These are phyloP conservation scores for Trichoderma asperellum DNA, from an alignment of 2,329 filamentous ascomycete genomes.

Conservation along the genomic window DNA sequence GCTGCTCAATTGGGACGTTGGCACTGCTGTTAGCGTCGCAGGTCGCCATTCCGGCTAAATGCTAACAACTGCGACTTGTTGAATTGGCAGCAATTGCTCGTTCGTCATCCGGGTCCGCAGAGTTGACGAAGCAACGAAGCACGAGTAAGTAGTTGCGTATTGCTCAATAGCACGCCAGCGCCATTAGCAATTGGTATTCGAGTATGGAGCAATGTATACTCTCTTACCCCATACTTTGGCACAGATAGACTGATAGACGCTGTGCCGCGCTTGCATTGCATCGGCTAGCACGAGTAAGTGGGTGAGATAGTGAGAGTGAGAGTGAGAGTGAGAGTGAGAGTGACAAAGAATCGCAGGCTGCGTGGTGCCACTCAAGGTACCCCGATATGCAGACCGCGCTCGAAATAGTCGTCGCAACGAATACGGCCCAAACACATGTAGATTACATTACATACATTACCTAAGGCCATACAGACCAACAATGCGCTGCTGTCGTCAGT, in stretches of 20 bases:
- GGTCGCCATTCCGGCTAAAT: conserved; percentile 6
- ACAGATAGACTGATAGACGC: too few species aligned
- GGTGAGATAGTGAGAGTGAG: not conserved
- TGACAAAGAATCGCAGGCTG: not conserved
- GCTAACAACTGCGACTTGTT: conserved; percentile 20
- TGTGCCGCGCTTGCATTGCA: not conserved
- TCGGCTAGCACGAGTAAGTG: not conserved
- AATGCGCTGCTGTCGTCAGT: not conserved
- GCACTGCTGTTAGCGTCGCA: conserved; percentile 13
- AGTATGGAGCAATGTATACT: too few species aligned
- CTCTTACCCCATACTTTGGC: not conserved
- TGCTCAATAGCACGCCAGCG: not conserved
- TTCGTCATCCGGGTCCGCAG: not conserved
- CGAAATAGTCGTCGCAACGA: conserved; percentile 10
- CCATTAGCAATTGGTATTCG: not conserved
- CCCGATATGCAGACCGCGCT: conserved; percentile 18
- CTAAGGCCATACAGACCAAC: not conserved
- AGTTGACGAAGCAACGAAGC: not conserved
- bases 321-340: not conserved
- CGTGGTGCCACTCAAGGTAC: conserved; percentile 33
- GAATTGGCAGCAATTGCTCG: not conserved
- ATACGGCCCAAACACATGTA: not conserved
- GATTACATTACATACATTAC: not conserved
- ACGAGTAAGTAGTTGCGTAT: not conserved
- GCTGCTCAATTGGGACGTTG: not conserved